Evolutionary conservation across 2,329 filamentous ascomycete species (phyloP), one percentile per base, ranked within the genome.

Genomic region (Corniculantispora saksenae): DNA sequence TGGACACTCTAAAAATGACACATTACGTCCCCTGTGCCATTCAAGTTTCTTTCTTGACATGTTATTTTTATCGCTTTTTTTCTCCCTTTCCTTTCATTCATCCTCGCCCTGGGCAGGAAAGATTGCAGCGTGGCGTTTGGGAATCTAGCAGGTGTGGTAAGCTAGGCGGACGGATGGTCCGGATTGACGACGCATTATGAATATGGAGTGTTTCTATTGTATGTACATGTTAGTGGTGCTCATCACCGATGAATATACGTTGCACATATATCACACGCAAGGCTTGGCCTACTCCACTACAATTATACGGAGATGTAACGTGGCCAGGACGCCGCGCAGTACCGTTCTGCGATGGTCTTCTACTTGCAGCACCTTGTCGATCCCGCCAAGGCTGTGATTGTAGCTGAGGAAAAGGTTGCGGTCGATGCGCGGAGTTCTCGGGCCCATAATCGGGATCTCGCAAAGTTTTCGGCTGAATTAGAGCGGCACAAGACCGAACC

Each of bases 81-180:
- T 54, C 10, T 47, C 19, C 51, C n/a, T 51, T 64, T 10, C 9
- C 45, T 45, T 8, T 38, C 35, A 68, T 65, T 67, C 40, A 57
- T 66, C 32, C 54, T 51, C 55, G 51, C 59, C 40, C 47, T 43
- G 54, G 66, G 65, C 68, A 63, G 67, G 51, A 50, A 47, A 63
- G 48, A 63, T 67, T 69, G 68, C 64, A 70, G 69, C 69, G 68
- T 65, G 69, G 69, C 69, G 69, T 70, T 68, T 50, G 55, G 65
- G 55, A 27, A 45, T 25, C 38, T 57, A 45, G 54, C 54, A 57
- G n/a, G 7, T 10, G 7, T 43, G 27, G 25, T n/a, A 53, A n/a
- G 27, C 23, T 45, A 21, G 25, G 35, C n/a, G 21, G 38, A 25
- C 55, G 45, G 55, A 23, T 45, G 27, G 21, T 25, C n/a, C 32